Evolutionary conservation across 1,284 basidiomycete genomes (phyloP).

Genomic region (Cutaneotrichosporon sp.): DNA sequence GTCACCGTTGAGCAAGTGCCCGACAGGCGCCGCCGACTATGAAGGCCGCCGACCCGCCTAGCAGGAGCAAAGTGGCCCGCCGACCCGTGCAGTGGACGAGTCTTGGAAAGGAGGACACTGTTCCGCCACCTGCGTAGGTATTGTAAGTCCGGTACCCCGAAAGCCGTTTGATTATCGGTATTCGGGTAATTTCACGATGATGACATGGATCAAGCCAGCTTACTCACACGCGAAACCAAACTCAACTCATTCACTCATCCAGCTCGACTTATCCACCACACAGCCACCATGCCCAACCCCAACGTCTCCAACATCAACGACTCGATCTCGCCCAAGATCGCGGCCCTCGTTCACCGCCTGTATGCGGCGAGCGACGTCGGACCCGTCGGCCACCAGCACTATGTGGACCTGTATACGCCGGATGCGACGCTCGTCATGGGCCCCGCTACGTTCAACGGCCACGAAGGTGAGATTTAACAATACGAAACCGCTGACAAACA

Average conservation of each 20-base stretch:
- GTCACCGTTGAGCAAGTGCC: neutral
- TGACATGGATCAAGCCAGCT: neutral
- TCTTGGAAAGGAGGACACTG: neutral
- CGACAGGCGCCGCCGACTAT: neutral
- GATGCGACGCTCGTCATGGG: conserved; percentile 34
- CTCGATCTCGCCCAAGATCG: conserved; percentile 24
- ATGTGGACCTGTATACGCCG: conserved; percentile 30
- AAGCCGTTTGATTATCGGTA: neutral
- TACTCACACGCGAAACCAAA: neutral
- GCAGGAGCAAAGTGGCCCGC: neutral
- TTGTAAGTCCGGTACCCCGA: too few relatives aligned
- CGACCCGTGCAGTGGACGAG: neutral
- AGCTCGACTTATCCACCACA: neutral
- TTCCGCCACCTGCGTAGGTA: neutral
- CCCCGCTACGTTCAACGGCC: conserved; percentile 27
- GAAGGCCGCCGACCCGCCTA: neutral
- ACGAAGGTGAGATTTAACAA: conserved; percentile 15
- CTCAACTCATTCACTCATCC: neutral
- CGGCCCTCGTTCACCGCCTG: conserved; percentile 29
- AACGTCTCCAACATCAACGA: conserved; percentile 19
- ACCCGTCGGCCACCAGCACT: conserved; percentile 27
- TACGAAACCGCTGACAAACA: neutral
- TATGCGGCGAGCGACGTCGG: conserved; percentile 33
- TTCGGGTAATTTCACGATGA: neutral
- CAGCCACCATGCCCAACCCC: conserved; percentile 11